These are phyloP conservation scores for Barnettozyma botsteinii DNA, from an alignment of 805 yeast species.

Conservation along the genomic window DNA sequence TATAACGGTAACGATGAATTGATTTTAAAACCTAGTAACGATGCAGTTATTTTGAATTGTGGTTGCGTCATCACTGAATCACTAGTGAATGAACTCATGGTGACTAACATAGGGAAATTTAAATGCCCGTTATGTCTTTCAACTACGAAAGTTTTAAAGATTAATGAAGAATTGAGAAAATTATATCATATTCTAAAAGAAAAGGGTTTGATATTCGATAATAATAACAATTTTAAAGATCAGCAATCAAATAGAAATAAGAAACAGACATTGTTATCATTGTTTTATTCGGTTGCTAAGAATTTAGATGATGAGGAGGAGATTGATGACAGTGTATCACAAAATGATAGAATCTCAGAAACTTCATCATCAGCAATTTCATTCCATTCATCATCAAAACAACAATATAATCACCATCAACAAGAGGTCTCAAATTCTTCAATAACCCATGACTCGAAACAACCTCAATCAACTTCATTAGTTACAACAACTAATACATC, in stretches of 20 bases:
- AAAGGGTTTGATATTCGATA: conserved; percentile 1
- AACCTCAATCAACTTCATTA: too few relatives aligned
- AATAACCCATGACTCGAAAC: not conserved
- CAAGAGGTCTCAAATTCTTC: not conserved
- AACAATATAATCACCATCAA: conserved; percentile 2
- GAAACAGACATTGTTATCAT: conserved; percentile 27
- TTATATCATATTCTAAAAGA: conserved; percentile 11
- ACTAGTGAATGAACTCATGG: conserved; percentile 21
- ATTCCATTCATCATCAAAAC: not conserved
- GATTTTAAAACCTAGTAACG: conserved; percentile 11
- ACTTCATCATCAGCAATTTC: conserved; percentile 1
- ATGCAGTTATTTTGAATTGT: conserved; percentile 31
- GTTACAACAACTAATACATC: too few relatives aligned
- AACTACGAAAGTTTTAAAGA: conserved; percentile 6
- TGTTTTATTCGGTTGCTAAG: conserved; percentile 30
- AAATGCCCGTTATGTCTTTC: conserved; percentile 19
- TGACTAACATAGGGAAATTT: conserved; percentile 10
- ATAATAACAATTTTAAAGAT: not conserved
- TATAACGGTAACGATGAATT: conserved; percentile 7
- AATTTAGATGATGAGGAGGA: conserved; percentile 7
- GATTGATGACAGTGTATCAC: conserved; percentile 2
- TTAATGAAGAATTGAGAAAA: conserved; percentile 13
- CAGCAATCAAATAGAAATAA: conserved; percentile 6
- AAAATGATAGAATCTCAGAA: conserved; percentile 3
- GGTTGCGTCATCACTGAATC: conserved; percentile 36